Evolutionary conservation across 2,329 filamentous ascomycete genomes (phyloP).

Genomic region (Colletotrichum sp.): DNA sequence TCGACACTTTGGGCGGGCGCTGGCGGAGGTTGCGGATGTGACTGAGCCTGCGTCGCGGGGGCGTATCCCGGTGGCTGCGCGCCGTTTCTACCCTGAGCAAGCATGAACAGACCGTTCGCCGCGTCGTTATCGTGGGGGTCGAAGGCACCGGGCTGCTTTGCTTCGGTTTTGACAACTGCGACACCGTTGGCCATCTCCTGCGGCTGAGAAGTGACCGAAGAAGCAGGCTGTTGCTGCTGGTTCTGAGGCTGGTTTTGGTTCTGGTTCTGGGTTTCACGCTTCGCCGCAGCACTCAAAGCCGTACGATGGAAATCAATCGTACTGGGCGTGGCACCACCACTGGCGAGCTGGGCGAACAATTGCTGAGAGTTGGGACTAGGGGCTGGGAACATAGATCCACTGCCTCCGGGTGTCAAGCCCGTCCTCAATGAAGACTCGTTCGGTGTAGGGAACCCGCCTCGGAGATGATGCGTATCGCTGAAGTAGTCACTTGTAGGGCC

Average conservation of each 20-base stretch:
- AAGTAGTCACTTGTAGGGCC: slow-evolving; percentile 90
- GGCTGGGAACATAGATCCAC: slow-evolving; percentile 96
- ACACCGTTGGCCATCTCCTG: slow-evolving; percentile 43
- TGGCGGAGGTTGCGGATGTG: slow-evolving; percentile 54
- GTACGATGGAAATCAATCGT: slow-evolving; percentile 96
- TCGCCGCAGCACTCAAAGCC: slow-evolving; percentile 79
- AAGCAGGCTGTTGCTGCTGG: slow-evolving; percentile 22
- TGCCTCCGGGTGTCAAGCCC: slow-evolving; percentile 90
- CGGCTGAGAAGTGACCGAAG: slow-evolving; percentile 24
- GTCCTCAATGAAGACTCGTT: slow-evolving; percentile 95
- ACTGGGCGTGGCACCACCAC: slow-evolving; percentile 83
- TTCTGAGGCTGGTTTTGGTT: slow-evolving; percentile 35
- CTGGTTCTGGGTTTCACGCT: slow-evolving; percentile 56
- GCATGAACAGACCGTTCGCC: slow-evolving; percentile 90
- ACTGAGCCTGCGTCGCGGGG: slow-evolving; percentile 47
- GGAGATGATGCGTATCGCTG: slow-evolving; percentile 76
- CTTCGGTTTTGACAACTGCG: slow-evolving; percentile 48
- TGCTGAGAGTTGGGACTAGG: slow-evolving; percentile 82
- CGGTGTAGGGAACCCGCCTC: slow-evolving; percentile 88
- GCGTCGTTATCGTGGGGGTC: slow-evolving; percentile 94
- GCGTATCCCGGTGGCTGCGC: slow-evolving; percentile 57
- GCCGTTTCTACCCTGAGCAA: slow-evolving; percentile 77
- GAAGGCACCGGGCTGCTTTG: slow-evolving; percentile 69
- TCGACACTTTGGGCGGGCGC: slow-evolving; percentile 40
- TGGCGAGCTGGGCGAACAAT: slow-evolving; percentile 79